Evolutionary conservation across 2,329 filamentous ascomycete genomes (phyloP).

Genomic region (Microsporum canis): DNA sequence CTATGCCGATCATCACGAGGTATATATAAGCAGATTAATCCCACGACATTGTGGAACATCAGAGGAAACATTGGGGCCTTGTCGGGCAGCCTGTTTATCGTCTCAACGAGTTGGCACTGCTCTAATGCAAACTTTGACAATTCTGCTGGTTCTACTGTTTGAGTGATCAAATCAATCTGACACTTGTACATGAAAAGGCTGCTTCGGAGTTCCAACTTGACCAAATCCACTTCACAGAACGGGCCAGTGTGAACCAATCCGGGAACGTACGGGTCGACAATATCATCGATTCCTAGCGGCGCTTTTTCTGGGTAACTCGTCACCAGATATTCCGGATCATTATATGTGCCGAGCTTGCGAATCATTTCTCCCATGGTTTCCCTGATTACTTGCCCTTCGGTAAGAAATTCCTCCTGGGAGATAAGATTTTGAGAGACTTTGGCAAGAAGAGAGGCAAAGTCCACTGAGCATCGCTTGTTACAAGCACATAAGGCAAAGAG

Average conservation of each 20-base stretch:
- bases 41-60: constrained; percentile 62
- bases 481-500: constrained; percentile 56
- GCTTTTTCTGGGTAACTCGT: constrained; percentile 49
- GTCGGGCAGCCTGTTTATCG: constrained; percentile 59
- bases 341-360: constrained; percentile 50
- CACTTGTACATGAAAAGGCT: constrained; percentile 70
- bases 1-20: constrained; percentile 60
- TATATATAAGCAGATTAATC: constrained; percentile 67
- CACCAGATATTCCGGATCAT: constrained; percentile 51
- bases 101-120: constrained; percentile 68
- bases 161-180: constrained; percentile 51
- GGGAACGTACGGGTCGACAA: constrained; percentile 62
- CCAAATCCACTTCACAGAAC: constrained; percentile 62
- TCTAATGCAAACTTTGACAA: constrained; percentile 53
- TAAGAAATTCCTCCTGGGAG: constrained; percentile 51
- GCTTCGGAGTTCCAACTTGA: constrained; percentile 65
- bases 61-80: constrained; percentile 60
- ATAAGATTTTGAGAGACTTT: constrained; percentile 55
- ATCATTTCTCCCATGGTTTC: constrained; percentile 33
- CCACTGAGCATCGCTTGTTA: constrained; percentile 62
- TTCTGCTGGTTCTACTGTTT: constrained; percentile 42
- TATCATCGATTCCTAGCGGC: constrained; percentile 48
- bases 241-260: constrained; percentile 59
- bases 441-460: constrained; percentile 69
- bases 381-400: constrained; percentile 48